phyloP scores from a whole-genome alignment of 164 flowering plant genomes.

The Dillenia suffruticosa region DNA sequence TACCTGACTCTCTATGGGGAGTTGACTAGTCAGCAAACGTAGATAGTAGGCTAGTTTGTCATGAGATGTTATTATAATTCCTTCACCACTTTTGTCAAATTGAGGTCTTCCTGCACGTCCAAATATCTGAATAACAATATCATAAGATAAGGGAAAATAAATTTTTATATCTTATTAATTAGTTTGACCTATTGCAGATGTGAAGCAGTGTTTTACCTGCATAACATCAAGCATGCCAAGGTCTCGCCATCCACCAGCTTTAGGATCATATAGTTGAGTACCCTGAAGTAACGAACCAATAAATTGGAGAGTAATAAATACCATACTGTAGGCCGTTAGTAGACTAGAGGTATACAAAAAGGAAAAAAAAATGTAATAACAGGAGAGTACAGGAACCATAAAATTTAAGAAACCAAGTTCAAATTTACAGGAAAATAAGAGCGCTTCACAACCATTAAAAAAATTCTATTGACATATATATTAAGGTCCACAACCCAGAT shows the following conservation, averaged over 20 bases:
- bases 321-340: too few relatives aligned
- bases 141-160: neutral
- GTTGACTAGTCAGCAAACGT: conserved; percentile 87
- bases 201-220: conserved; percentile 56
- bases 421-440: too few relatives aligned
- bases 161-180: neutral
- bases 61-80: conserved; percentile 93
- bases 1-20: conserved; percentile 99
- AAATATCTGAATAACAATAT: conserved; percentile 55
- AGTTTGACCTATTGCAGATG: too few relatives aligned
- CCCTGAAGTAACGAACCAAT: conserved; percentile 45
- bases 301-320: too few relatives aligned
- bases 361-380: conserved; percentile 1
- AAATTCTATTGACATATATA: too few relatives aligned
- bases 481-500: too few relatives aligned
- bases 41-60: conserved; percentile 91
- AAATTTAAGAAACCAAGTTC: too few relatives aligned
- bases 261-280: conserved; percentile 96
- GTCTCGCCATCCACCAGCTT: conserved; percentile 99
- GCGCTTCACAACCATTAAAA: too few relatives aligned
- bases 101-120: conserved; percentile 99
- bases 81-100: conserved; percentile 99
- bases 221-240: conserved; percentile 99
- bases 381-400: neutral
- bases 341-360: too few relatives aligned